Conservation (phyloP, 2,329 filamentous ascomycete genomes). For the Cyclaneusma minus region DNA sequence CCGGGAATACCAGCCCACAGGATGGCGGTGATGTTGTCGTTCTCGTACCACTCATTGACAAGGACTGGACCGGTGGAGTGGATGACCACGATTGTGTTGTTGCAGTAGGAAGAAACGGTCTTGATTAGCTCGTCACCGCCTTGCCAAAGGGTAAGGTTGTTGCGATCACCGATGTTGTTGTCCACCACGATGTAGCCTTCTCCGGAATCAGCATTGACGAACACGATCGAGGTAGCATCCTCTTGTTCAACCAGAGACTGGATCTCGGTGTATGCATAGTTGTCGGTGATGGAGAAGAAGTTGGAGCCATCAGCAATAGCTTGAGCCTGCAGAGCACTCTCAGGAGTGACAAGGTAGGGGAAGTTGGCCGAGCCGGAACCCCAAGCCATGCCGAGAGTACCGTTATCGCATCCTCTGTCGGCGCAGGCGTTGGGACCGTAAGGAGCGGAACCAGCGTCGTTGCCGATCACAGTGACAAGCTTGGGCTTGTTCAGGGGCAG, state of each 20-base stretch:
- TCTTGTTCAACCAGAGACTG: slow-evolving; percentile 42
- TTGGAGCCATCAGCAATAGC: slow-evolving; percentile 41
- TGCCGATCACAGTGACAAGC: slow-evolving; percentile 63
- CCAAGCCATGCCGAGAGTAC: slow-evolving; percentile 63
- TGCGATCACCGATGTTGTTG: slow-evolving; percentile 74
- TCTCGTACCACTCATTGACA: slow-evolving; percentile 57
- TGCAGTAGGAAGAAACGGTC: slow-evolving; percentile 60
- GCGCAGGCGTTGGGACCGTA: slow-evolving; percentile 65
- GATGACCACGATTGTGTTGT: slow-evolving; percentile 85
- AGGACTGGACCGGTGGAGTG: slow-evolving; percentile 74
- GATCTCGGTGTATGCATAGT: slow-evolving; percentile 43
- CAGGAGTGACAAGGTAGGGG: slow-evolving; percentile 62
- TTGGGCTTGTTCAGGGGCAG: slow-evolving; percentile 69
- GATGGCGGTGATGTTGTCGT: slow-evolving; percentile 69
- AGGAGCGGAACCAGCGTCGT: slow-evolving; percentile 64
- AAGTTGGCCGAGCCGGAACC: slow-evolving; percentile 61
- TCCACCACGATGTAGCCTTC: slow-evolving; percentile 79
- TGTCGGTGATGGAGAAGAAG: slow-evolving; percentile 53
- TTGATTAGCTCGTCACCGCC: slow-evolving; percentile 68
- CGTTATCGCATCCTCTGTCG: slow-evolving; percentile 35
- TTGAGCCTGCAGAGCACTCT: slow-evolving; percentile 50
- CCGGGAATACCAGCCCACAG: slow-evolving; percentile 71
- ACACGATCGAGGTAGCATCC: slow-evolving; percentile 64
- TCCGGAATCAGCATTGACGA: slow-evolving; percentile 74
- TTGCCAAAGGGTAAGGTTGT: slow-evolving; percentile 83